Evolutionary conservation across 2,329 filamentous ascomycete genomes (phyloP), one percentile per base, ranked within the genome.

Genomic region (Madurella fahalii): DNA sequence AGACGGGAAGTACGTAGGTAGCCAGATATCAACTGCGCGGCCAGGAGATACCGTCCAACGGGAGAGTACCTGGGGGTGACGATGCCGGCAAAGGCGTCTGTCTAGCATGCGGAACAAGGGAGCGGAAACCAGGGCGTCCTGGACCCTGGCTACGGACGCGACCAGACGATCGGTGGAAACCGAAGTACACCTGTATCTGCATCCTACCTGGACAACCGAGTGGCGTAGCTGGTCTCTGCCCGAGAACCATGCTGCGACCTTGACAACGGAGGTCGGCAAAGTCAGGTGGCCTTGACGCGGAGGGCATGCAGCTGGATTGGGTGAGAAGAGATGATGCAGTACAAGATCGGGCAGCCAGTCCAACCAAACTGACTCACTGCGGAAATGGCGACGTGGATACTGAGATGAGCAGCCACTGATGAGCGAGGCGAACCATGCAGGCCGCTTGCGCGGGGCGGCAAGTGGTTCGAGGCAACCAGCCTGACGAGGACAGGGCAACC

Each of bases 211-310:
- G 61, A 53, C 46, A 45, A 25, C 25, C 56, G 58, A 64, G 68
- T 71, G 69, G 69, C 70, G 69, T 67, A 62, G 63, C 51, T 47
- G 3, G 61, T 61, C 67, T 61, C 64, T 67, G 69, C 64, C 64
- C 54, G 59, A 58, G 58, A 61, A 37, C 63, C 64, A 62, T 60
- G 64, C 64, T 62, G 64, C 62, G 61, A 63, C 64, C 62, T 58
- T 50, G 58, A 53, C 47, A 54, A 51, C 59, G 53, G 60, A 63
- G 57, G 61, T 58, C 62, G 54, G 58, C 57, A 61, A 46, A 66
- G 63, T 65, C 64, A 65, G 58, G 64, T 65, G 64, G 56, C 48
- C 50, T 60, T 25, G 42, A 45, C 41, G 47, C 41, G 54, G 54
- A 53, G 56, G 60, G 57, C 58, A 58, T 42, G 42, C 49, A 49